Base-by-base conservation (phyloP, 306 rosid species). In the Heteromeles arbutifolia region DNA sequence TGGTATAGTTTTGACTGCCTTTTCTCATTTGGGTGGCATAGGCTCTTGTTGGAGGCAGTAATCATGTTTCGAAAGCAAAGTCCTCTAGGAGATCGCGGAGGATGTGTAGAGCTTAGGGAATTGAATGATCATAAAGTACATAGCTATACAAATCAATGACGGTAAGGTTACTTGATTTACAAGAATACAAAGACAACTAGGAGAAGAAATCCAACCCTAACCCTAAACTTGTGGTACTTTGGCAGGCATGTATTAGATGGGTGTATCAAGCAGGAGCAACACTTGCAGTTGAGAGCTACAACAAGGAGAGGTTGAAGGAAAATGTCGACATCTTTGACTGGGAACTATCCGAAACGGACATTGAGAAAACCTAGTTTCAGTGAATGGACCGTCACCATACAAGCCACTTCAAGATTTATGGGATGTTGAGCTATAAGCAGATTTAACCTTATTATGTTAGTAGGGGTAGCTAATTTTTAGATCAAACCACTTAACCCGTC, bases 1-100 rank as follows among this genome's bases (percentile, higher is more conserved):
- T 29, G 32, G 90, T 3, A 72, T 90, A 67, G 32, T 85, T 1
- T 45, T 90, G 24, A 88, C 91, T 0, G 92, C 91, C 0, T 90
- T 43, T 58, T 90, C 91, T 3, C 92, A 92, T 0, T 0, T 90
- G 65, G 86, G 96, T 63, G 81, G 82, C 62, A 83, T 79, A 26
- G 96, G 92, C 4, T 76, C 80, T 0, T 77, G 84, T 39, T 84
- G 82, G 61, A 89, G 96, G 32, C 0, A 65, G 81, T 3, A 86
- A 85, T 45, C 84, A 86, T 4, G 88, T 88, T 3, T 87, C 84
- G 89, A 90, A 56, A 85, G 75, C 22, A 74, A 87, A 21, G 22
- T 84, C 34, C 79, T 90, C 14, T 78, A 81, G 31, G 80, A 86
- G 9, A 86, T 88, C 4, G 92, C 89, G 0, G 77, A 83, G 17